These are phyloP conservation scores for Prunus yedoensis DNA, from an alignment of 331 rosid species.

Conservation along the genomic window DNA sequence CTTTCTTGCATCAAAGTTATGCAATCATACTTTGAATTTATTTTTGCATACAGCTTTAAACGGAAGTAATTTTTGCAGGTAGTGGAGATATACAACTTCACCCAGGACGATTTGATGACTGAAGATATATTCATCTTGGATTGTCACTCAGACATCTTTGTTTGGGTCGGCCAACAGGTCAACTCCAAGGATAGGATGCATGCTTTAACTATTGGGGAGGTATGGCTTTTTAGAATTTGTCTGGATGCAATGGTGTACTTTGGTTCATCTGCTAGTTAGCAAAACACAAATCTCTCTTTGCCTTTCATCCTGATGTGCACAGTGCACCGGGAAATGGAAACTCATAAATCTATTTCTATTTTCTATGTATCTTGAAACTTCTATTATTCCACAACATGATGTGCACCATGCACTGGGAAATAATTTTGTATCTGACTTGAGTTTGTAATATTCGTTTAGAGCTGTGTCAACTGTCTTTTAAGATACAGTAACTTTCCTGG, in stretches of 20 bases:
- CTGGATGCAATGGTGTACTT: slow-evolving; percentile 24
- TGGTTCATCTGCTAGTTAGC: slow-evolving; percentile 3
- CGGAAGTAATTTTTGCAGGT: slow-evolving; percentile 51
- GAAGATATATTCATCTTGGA: slow-evolving; percentile 91
- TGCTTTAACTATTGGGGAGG: slow-evolving; percentile 94
- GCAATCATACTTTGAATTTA: background rate
- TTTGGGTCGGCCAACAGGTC: slow-evolving; percentile 95
- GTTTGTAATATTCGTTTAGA: slow-evolving; percentile 4
- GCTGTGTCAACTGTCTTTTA: background rate
- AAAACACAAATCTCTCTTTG: background rate
- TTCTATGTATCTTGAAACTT: background rate
- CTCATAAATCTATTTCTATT: background rate
- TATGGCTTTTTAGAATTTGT: slow-evolving; percentile 40
- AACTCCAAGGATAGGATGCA: slow-evolving; percentile 67
- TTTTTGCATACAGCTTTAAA: background rate
- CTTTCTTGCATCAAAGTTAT: background rate
- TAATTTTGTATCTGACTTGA: background rate
- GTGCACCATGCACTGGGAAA: background rate
- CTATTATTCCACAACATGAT: background rate
- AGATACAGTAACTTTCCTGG: background rate
- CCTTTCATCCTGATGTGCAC: slow-evolving; percentile 1
- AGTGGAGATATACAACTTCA: slow-evolving; percentile 83
- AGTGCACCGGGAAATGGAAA: background rate
- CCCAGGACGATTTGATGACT: slow-evolving; percentile 99
- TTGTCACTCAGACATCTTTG: slow-evolving; percentile 79